Evolutionary conservation across 306 rosid genomes (phyloP).

Genomic region (Dalbergia cultrata): DNA sequence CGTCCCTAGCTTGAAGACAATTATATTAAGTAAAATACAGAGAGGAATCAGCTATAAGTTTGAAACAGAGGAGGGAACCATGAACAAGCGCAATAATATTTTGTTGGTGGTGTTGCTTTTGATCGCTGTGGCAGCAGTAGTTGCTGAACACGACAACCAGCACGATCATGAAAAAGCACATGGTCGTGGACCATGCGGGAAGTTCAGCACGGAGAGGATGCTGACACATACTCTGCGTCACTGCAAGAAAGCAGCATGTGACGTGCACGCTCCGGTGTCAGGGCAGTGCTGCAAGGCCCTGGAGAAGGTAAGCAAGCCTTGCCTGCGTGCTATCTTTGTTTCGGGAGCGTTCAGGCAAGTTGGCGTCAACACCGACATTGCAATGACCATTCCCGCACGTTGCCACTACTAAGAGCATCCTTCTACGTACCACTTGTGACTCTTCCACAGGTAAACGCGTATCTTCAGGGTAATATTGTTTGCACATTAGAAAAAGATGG

Average conservation of each 20-base stretch:
- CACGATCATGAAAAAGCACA: not conserved
- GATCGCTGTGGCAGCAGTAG: not conserved
- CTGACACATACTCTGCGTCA: conserved; percentile 17
- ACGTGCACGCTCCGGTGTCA: not conserved
- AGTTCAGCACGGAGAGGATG: conserved; percentile 23
- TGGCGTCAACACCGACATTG: not conserved
- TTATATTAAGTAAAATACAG: no score
- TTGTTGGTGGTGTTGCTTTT: not conserved
- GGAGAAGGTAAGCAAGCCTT: not conserved
- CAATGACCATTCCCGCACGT: conserved; percentile 9
- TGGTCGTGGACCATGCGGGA: not conserved
- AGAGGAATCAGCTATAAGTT: no score
- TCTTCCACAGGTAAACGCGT: no score
- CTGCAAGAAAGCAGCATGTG: not conserved
- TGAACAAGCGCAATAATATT: not conserved
- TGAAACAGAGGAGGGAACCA: not conserved
- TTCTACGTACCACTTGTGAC: not conserved
- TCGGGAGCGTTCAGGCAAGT: not conserved
- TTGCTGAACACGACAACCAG: no score
- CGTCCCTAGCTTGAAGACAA: no score
- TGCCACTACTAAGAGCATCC: not conserved
- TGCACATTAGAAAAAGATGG: no score
- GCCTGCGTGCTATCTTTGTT: not conserved
- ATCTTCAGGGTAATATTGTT: no score
- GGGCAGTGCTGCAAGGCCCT: not conserved